A percentile compares a stretch with the other conserved stretches of the same genome.
Evolutionary conservation across 2,329 filamentous ascomycete genomes (phyloP).

Genomic region (Cladophialophora yegresii): DNA sequence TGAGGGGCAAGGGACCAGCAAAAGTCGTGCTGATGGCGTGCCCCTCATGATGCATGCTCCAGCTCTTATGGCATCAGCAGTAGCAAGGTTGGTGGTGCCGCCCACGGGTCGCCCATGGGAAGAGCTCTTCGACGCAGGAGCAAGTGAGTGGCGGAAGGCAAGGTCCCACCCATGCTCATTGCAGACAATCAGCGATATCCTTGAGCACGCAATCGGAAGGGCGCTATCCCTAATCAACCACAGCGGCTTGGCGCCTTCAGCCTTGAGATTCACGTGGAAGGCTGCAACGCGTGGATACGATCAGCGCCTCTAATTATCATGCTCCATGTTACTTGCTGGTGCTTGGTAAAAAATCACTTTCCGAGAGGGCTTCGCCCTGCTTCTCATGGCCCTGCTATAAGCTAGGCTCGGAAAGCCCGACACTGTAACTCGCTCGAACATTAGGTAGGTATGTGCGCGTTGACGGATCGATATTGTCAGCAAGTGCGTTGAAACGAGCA

Average conservation of each 20-base stretch:
- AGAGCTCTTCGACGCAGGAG: slow-evolving; percentile 3
- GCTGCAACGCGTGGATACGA: not conserved
- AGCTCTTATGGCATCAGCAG: slow-evolving; percentile 27
- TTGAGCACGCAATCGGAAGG: slow-evolving; percentile 22
- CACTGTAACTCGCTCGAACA: not conserved
- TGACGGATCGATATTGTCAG: not conserved
- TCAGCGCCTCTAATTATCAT: not conserved
- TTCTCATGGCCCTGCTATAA: not conserved
- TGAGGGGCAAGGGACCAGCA: slow-evolving; percentile 14
- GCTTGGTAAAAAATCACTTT: not conserved
- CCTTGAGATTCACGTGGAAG: slow-evolving; percentile 16
- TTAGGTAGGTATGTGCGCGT: not conserved
- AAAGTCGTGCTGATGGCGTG: slow-evolving; percentile 16
- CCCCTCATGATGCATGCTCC: slow-evolving; percentile 24
- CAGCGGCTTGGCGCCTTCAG: slow-evolving; percentile 14
- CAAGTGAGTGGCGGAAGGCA: slow-evolving; percentile 11
- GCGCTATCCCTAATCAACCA: slow-evolving; percentile 8
- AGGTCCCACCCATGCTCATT: slow-evolving; percentile 7
- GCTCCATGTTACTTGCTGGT: not conserved
- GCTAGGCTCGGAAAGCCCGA: not conserved
- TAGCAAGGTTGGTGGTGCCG: slow-evolving; percentile 1
- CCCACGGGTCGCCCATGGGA: not conserved
- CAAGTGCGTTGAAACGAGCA: not conserved
- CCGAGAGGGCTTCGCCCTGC: not conserved
- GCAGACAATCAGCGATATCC: slow-evolving; percentile 20